Evolutionary conservation across 2,329 filamentous ascomycete genomes (phyloP).

Genomic region (Colletotrichum liaoningense): DNA sequence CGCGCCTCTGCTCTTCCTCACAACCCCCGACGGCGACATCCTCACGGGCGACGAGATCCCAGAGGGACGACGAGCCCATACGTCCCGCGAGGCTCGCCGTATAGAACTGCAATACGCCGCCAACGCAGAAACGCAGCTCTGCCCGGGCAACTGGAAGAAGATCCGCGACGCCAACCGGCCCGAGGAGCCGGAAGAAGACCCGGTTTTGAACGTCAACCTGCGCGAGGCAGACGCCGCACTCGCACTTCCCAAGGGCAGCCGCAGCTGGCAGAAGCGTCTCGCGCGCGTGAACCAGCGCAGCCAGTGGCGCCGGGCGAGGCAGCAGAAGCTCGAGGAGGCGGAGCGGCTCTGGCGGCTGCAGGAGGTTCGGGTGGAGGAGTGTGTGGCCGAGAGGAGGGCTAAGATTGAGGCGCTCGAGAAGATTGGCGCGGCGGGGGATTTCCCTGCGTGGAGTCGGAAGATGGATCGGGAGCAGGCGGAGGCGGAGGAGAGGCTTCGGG

Average conservation of each 20-base stretch:
- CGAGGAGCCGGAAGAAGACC: background rate
- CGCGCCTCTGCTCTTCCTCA: background rate
- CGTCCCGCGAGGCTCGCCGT: background rate
- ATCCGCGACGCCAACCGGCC: background rate
- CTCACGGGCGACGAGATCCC: background rate
- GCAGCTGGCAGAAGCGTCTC: background rate
- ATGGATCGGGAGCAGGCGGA: background rate
- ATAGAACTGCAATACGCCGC: background rate
- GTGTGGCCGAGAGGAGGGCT: background rate
- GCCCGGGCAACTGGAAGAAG: constrained; percentile 1
- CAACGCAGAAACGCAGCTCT: background rate
- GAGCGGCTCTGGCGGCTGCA: background rate
- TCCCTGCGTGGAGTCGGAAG: background rate
- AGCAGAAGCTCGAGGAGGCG: background rate
- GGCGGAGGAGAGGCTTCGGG: background rate
- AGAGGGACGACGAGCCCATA: background rate
- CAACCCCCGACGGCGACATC: background rate
- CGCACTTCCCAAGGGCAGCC: background rate
- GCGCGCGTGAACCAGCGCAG: too few relatives aligned
- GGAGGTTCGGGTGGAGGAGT: background rate
- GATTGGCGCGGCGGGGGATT: too few relatives aligned
- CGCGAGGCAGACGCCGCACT: background rate
- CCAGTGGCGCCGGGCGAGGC: background rate
- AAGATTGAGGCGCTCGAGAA: background rate
- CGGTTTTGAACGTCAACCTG: background rate